Percentiles rank a stretch among this genome's conserved stretches.
phyloP scores from a whole-genome alignment of 257 asterid species.

The Orobanche coerulescens region DNA sequence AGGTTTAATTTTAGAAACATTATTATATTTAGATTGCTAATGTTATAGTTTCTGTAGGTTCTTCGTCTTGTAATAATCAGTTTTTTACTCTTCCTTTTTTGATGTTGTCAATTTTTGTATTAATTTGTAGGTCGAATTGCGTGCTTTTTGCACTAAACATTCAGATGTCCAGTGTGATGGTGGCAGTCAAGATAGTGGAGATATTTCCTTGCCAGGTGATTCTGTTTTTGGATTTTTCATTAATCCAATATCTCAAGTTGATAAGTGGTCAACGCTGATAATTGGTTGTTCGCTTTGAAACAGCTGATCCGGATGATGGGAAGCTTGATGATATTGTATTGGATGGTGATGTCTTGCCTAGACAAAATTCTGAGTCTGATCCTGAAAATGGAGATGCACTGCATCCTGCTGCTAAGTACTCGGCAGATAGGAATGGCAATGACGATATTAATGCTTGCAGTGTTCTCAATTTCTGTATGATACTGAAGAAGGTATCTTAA shows the following conservation, averaged over 20 bases:
- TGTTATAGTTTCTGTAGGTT: slow-evolving; percentile 7
- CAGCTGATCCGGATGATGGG: slow-evolving; percentile 28
- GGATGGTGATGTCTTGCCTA: slow-evolving; percentile 31
- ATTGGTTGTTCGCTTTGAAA: slow-evolving; percentile 22
- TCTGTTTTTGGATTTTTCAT: slow-evolving; percentile 25
- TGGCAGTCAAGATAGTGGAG: slow-evolving; percentile 39
- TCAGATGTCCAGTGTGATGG: slow-evolving; percentile 50
- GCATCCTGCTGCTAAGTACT: slow-evolving; percentile 26
- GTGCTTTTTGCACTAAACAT: slow-evolving; percentile 92
- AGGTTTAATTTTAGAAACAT: background rate
- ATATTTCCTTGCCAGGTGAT: slow-evolving; percentile 36
- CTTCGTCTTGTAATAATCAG: background rate
- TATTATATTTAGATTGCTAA: background rate
- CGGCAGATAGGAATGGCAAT: slow-evolving; percentile 29
- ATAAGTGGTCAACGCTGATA: slow-evolving; percentile 30
- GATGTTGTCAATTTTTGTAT: slow-evolving; percentile 13
- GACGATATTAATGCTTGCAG: slow-evolving; percentile 31
- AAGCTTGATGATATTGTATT: slow-evolving; percentile 34
- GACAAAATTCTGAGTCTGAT: slow-evolving; percentile 31
- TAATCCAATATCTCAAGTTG: slow-evolving; percentile 24
- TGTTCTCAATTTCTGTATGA: slow-evolving; percentile 37
- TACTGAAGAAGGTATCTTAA: slow-evolving; percentile 68
- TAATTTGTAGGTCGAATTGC: slow-evolving; percentile 72
- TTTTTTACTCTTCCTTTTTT: slow-evolving; percentile 8
- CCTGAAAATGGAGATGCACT: slow-evolving; percentile 33